Conservation (phyloP, 345 rosid genomes). For the Boechera stricta region DNA sequence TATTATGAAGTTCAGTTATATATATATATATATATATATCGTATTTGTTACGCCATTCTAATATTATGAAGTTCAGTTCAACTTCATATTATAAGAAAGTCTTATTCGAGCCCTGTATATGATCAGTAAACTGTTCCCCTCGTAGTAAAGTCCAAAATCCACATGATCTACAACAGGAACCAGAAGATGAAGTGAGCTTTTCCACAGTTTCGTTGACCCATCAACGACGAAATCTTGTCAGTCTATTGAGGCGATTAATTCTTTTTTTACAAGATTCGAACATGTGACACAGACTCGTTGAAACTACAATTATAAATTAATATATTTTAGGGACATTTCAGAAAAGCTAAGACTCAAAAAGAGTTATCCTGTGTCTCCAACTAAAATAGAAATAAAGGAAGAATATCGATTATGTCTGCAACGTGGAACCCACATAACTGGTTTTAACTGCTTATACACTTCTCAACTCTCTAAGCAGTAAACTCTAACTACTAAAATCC, state of each 20-base stretch:
- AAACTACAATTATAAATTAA: neutral
- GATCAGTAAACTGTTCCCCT: conserved; percentile 31
- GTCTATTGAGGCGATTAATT: conserved; percentile 24
- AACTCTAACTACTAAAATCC: conserved; percentile 43
- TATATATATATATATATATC: too few species aligned
- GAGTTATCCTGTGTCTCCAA: conserved; percentile 43
- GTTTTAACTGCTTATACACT: conserved; percentile 42
- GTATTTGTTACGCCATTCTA: neutral
- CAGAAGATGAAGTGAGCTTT: conserved; percentile 39
- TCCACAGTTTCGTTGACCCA: conserved; percentile 40
- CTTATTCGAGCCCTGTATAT: neutral
- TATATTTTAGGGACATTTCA: conserved; percentile 20
- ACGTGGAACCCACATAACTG: conserved; percentile 46
- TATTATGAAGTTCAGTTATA: neutral
- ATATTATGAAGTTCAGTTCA: neutral
- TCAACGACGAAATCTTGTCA: conserved; percentile 36
- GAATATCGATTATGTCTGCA: conserved; percentile 34
- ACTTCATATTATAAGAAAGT: conserved; percentile 10
- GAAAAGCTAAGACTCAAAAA: conserved; percentile 30
- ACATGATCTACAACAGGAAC: conserved; percentile 35
- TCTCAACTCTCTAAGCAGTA: conserved; percentile 36
- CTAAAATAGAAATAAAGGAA: conserved; percentile 42
- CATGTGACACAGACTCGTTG: conserved; percentile 33
- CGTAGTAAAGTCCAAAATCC: conserved; percentile 40
- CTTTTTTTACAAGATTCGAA: conserved; percentile 17